Base-by-base conservation (phyloP, 1,284 basidiomycete species). In the Trichosporon faecale region DNA sequence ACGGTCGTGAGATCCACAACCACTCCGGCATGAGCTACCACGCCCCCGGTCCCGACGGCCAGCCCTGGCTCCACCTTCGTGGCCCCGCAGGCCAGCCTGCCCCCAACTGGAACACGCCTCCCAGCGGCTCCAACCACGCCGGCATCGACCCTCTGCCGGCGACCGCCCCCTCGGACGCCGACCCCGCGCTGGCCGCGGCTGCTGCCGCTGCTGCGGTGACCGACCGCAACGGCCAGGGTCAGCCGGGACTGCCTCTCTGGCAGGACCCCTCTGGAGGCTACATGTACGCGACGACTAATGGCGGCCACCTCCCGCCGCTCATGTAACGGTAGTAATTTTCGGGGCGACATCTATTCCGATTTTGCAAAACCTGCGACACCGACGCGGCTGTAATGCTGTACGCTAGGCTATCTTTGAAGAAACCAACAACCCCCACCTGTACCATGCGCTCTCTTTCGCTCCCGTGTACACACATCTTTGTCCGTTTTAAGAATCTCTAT, bases 31-130 rank as follows among this genome's bases (percentile, higher is more conserved):
- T 82, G 70, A 75, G 76, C 49, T 82, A 81, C 76, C 80, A 82
- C 64, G 80, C 80, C 40, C 80, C 80, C 2, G 80, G 80, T 35
- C 80, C 80, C 33, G 80, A 82, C 69, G 80, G 80, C 46, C 79
- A 80, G 70, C 80, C 80, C 18, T 82, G 80, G 80, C 75, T 82
- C 18, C 80, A 82, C 72, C 79, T 82, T 29, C 79, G 80, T 25
- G 79, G 79, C 6, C 76, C 77, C 5, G 71, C 68, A 9, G 80
- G 79, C 64, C 76, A 77, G 49, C 78, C 78, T 2, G 79, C 78
- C 3, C 78, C 78, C 65, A 79, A 79, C 73, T 79, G 78, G 77
- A 76, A 74, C 66, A 66, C 52, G 5, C 49, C 60, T 1, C 64
- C 46, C 49, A 40, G 57, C n/a, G 64, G 66, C 57, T 37, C 44